Conservation (phyloP, 371 early-diverging fungal species). For the Entomophthora muscae region DNA sequence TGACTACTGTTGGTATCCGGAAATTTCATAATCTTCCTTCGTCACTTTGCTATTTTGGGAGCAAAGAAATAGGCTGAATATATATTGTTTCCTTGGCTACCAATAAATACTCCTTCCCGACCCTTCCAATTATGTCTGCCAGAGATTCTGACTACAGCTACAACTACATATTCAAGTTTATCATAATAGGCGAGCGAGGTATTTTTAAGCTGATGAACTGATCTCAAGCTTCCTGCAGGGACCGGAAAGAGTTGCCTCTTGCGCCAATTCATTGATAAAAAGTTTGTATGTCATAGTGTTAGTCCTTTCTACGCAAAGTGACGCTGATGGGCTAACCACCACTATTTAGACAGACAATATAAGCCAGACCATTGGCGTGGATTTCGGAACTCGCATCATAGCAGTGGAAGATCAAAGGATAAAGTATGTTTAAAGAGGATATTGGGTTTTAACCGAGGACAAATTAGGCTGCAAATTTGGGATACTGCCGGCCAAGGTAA, state of each 20-base stretch:
- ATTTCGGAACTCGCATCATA: conserved; percentile 43
- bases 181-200: background rate
- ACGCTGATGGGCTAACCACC: background rate
- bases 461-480: conserved; percentile 68
- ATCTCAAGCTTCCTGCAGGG: background rate
- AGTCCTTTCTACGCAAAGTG: background rate
- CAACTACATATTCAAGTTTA: conserved; percentile 2
- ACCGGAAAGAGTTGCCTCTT: conserved; percentile 1
- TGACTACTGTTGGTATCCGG: too few species aligned
- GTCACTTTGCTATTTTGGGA: too few species aligned
- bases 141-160: background rate
- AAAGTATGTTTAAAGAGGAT: background rate
- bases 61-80: too few species aligned
- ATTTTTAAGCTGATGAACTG: background rate
- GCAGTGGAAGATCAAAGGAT: conserved; percentile 21
- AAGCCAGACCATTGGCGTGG: conserved; percentile 49
- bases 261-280: conserved; percentile 2
- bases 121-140: too few species aligned
- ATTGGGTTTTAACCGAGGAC: background rate
- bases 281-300: background rate
- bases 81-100: too few species aligned
- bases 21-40: too few species aligned
- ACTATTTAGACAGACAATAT: conserved; percentile 20
- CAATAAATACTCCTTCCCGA: too few species aligned
- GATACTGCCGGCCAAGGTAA: conserved; percentile 63